Conservation (phyloP, 805 yeast genomes). For the Wickerhamiella shivajii region DNA sequence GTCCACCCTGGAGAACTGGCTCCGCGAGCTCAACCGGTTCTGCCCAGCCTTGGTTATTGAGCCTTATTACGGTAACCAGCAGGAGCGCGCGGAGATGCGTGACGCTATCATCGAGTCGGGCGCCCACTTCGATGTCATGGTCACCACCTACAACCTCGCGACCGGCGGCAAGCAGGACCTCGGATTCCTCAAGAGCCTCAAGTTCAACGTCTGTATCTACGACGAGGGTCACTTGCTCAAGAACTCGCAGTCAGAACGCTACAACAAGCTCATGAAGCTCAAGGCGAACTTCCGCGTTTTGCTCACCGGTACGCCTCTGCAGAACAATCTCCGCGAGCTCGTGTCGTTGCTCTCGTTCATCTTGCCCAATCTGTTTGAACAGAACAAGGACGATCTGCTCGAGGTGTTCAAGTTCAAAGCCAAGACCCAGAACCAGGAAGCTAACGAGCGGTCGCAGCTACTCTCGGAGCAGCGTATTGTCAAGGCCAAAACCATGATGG, state of each 20-base stretch:
- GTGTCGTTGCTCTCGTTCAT: constrained; percentile 85
- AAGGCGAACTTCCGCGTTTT: constrained; percentile 72
- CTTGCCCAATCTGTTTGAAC: constrained; percentile 66
- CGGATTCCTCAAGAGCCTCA: constrained; percentile 55
- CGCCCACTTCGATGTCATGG: constrained; percentile 64
- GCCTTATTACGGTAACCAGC: constrained; percentile 84
- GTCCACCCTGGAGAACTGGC: constrained; percentile 94
- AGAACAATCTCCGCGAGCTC: constrained; percentile 79
- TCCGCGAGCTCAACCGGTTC: constrained; percentile 81
- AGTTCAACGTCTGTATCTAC: constrained; percentile 78
- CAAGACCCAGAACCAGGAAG: constrained; percentile 38
- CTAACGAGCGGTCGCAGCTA: constrained; percentile 26
- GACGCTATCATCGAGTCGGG: constrained; percentile 43
- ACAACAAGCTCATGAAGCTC: constrained; percentile 70
- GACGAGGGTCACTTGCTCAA: constrained; percentile 98
- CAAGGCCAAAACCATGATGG: constrained; percentile 95
- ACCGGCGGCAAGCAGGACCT: constrained; percentile 74
- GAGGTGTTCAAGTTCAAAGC: constrained; percentile 80
- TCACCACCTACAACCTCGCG: constrained; percentile 87
- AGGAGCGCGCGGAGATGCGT: constrained; percentile 74
- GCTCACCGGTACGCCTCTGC: constrained; percentile 94
- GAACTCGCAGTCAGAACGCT: constrained; percentile 77
- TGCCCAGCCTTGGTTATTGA: constrained; percentile 69
- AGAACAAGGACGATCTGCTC: constrained; percentile 67
- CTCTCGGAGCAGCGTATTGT: constrained; percentile 81